Evolutionary conservation across 257 asterid genomes (phyloP).

Genomic region (Jacaranda copaia): DNA sequence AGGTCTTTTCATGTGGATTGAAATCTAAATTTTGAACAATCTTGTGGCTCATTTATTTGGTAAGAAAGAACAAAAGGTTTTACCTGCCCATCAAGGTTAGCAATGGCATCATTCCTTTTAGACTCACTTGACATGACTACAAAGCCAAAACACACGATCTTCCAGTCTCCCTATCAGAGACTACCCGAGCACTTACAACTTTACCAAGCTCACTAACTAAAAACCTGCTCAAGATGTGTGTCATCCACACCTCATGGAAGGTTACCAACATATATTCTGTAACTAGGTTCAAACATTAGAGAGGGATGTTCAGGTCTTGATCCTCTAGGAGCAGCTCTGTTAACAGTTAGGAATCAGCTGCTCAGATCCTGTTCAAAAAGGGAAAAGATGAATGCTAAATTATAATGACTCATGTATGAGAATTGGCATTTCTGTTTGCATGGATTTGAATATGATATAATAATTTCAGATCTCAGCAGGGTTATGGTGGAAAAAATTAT

Average conservation of each 20-base stretch:
- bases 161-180: conserved; percentile 77
- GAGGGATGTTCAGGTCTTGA: conserved; percentile 73
- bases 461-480: not conserved
- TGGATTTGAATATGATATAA: not conserved
- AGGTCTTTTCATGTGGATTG: not conserved
- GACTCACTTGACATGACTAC: conserved; percentile 79
- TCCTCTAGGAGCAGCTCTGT: conserved; percentile 87
- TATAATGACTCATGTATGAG: not conserved
- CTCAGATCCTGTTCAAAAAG: conserved; percentile 63
- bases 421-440: not conserved
- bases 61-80: not conserved
- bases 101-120: conserved; percentile 85
- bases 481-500: too few relatives aligned
- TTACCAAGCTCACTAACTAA: conserved; percentile 86
- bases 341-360: conserved; percentile 81
- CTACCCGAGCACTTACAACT: conserved; percentile 80
- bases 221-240: conserved; percentile 70
- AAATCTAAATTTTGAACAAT: not conserved
- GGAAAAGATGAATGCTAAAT: not conserved
- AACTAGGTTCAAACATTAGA: conserved; percentile 56
- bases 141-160: conserved; percentile 94
- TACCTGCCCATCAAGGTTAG: conserved; percentile 92
- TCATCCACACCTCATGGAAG: conserved; percentile 85
- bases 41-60: not conserved
- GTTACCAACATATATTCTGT: conserved; percentile 86